Conservation (phyloP, 371 early-diverging fungal genomes). For the Haplosporangium sp. region DNA sequence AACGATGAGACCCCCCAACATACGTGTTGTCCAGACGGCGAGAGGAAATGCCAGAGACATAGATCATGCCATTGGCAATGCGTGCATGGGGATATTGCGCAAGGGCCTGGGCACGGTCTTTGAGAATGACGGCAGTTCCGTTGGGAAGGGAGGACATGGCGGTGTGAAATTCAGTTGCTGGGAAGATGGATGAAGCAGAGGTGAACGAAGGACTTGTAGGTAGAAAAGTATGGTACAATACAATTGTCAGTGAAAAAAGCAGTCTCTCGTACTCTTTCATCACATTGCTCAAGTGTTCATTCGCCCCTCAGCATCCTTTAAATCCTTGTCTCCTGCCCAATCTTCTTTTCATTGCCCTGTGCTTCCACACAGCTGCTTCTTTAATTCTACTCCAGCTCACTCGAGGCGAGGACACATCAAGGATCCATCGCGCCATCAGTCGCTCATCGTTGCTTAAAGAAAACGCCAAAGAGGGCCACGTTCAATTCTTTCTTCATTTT, state of each 20-base stretch:
- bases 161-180: neutral
- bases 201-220: neutral
- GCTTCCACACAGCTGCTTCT: no score
- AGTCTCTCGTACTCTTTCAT: no score
- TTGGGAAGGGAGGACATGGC: slow-evolving; percentile 45
- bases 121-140: slow-evolving; percentile 62
- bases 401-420: no score
- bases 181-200: neutral
- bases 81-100: slow-evolving; percentile 78
- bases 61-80: slow-evolving; percentile 64
- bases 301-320: neutral
- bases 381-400: no score
- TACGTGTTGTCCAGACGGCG: slow-evolving; percentile 71
- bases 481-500: neutral
- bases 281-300: neutral
- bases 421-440: no score
- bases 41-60: slow-evolving; percentile 72
- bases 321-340: no score
- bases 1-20: slow-evolving; percentile 7
- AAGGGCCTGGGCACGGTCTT: slow-evolving; percentile 66
- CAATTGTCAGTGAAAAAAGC: no score
- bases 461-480: no score
- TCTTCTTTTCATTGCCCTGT: no score
- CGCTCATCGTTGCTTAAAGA: no score
- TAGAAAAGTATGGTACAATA: no score